Base-by-base conservation (phyloP, 768 basidiomycete species). In the Aureoboletus auriporus region DNA sequence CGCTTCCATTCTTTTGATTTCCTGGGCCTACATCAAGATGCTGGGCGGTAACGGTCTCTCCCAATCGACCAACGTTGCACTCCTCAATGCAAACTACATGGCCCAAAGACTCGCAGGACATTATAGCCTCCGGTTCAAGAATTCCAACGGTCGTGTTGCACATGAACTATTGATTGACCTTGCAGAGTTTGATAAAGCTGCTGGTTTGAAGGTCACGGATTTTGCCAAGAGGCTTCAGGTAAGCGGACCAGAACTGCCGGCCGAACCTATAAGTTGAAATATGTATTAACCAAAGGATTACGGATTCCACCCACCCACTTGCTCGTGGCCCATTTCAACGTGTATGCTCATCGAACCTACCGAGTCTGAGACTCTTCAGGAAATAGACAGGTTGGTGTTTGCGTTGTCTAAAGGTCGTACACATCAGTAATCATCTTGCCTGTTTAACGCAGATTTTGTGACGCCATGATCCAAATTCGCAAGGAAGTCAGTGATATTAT, bases 1-100 rank as follows among this genome's bases (percentile, higher is more conserved):
- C 55, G 90, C 96, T 3, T 94, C 92, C 7, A 93, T 99, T 60
- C 84, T 90, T 40, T 77, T 94, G 52, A 97, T 98, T 60, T 97
- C 94, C 0, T 98, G 95, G 94, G 95, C 96, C 11, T 99, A 96
- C 69, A 91, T 96, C 77, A 95, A 90, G 73, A 98, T 99, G 96
- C 81, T 99, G n/a, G 96, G 96, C 26, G 95, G 94, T 8, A 73
- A 81, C 47, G 96, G 96, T 7, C 79, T 99, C 26, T 79, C 83
- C 20, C 79, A 92, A 50, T 84, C 93, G 0, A 89, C 93, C 3
- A 89, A 87, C 58, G 71, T 90, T 28, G 92, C 96, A 1, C 77
- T 99, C 28, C 78, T 99, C 37, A 97, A 85, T 61, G 96, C 96
- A 42, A 99, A 99, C 69, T 99, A 98, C 69, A 96, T 97, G 80